Percentiles rank a stretch among this genome's conserved stretches.
These are phyloP conservation scores for Pseudocercospora eumusae DNA, from an alignment of 2,329 filamentous ascomycete genomes.

Conservation along the genomic window DNA sequence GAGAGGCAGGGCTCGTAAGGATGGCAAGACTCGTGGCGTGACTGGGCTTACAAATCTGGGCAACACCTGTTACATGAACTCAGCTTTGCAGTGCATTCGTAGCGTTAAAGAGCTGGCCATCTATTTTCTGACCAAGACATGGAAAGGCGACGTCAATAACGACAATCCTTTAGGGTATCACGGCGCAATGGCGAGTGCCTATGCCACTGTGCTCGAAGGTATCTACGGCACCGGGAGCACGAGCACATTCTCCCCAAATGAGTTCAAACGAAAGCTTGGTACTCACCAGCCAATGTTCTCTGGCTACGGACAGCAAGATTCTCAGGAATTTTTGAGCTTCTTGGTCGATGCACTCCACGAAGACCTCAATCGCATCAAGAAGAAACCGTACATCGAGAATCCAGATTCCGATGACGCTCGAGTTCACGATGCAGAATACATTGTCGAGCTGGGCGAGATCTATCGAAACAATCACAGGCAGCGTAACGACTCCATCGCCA, in stretches of 20 bases:
- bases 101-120: conserved; percentile 91
- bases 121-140: conserved; percentile 77
- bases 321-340: conserved; percentile 94
- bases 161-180: conserved; percentile 83
- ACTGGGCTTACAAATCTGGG: conserved; percentile 87
- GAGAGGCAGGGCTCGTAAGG: conserved; percentile 68
- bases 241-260: conserved; percentile 71
- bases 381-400: conserved; percentile 97
- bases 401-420: conserved; percentile 97
- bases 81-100: conserved; percentile 88
- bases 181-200: conserved; percentile 82
- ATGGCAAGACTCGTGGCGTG: conserved; percentile 70
- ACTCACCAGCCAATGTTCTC: conserved; percentile 82
- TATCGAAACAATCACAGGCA: conserved; percentile 91
- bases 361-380: conserved; percentile 87
- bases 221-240: conserved; percentile 71
- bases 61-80: conserved; percentile 99
- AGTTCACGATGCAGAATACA: conserved; percentile 76
- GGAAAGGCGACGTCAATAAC: conserved; percentile 78
- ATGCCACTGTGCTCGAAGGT: conserved; percentile 71
- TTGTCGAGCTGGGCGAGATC: conserved; percentile 79
- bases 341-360: conserved; percentile 92
- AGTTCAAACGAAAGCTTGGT: conserved; percentile 82
- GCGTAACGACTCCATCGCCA: conserved; percentile 91
- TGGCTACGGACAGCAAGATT: conserved; percentile 94